Evolutionary conservation across 306 rosid genomes (phyloP).

Genomic region (Castanea mollissima): DNA sequence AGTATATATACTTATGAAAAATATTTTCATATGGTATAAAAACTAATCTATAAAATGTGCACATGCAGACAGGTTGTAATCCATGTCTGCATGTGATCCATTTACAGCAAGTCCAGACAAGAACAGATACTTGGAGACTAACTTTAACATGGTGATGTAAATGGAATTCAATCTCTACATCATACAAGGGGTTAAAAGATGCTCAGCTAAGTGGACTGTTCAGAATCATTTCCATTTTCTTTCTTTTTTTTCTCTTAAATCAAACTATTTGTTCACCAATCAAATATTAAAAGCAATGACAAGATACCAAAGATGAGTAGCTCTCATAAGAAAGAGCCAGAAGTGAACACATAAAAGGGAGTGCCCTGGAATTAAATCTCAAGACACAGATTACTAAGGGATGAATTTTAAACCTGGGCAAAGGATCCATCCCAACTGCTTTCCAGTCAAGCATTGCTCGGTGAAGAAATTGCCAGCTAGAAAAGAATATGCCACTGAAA

Average conservation of each 20-base stretch:
- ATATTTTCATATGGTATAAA: too few relatives aligned
- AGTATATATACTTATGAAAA: too few relatives aligned
- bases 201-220: not conserved
- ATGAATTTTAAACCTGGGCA: conserved; percentile 63
- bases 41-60: too few relatives aligned
- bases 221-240: conserved; percentile 16
- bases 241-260: conserved; percentile 13
- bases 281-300: not conserved
- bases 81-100: not conserved
- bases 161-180: not conserved
- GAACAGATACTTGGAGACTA: not conserved
- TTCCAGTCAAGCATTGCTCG: conserved; percentile 84
- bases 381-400: conserved; percentile 15
- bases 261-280: not conserved
- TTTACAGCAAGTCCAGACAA: not conserved
- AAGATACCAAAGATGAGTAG: not conserved
- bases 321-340: not conserved
- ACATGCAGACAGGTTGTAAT: too few relatives aligned
- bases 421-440: conserved; percentile 75
- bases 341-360: conserved; percentile 7
- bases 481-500: conserved; percentile 80
- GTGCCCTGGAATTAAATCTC: conserved; percentile 5
- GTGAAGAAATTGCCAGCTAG: conserved; percentile 86
- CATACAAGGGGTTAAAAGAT: not conserved
- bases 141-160: not conserved